These are phyloP conservation scores for Colletotrichum plurivorum DNA, from an alignment of 2,329 filamentous ascomycete species.

Conservation along the genomic window DNA sequence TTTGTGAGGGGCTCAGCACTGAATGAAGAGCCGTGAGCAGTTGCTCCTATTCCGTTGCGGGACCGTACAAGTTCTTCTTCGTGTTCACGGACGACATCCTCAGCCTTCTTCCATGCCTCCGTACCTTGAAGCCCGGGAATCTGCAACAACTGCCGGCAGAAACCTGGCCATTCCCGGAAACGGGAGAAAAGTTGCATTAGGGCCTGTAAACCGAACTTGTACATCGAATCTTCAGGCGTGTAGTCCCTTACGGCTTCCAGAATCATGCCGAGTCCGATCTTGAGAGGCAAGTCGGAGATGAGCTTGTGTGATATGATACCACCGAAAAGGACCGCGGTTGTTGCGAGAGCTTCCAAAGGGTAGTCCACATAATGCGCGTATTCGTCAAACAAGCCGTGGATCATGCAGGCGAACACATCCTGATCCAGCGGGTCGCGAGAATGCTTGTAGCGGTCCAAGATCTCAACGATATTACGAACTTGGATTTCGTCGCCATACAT, in stretches of 20 bases:
- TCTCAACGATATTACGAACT: slow-evolving; percentile 86
- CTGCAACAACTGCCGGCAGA: slow-evolving; percentile 87
- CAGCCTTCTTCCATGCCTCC: slow-evolving; percentile 85
- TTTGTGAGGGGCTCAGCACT: slow-evolving; percentile 73
- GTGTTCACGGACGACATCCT: slow-evolving; percentile 81
- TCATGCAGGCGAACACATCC: slow-evolving; percentile 98
- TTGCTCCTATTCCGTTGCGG: slow-evolving; percentile 64
- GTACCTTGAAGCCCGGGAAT: slow-evolving; percentile 88
- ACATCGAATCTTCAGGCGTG: slow-evolving; percentile 88
- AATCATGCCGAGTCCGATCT: slow-evolving; percentile 97
- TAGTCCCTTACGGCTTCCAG: slow-evolving; percentile 95
- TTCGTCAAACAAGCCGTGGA: slow-evolving; percentile 96
- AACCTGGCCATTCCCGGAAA: slow-evolving; percentile 94
- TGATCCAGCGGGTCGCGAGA: slow-evolving; percentile 89
- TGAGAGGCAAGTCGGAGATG: slow-evolving; percentile 89
- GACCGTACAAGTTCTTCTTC: slow-evolving; percentile 72
- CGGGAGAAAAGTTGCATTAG: slow-evolving; percentile 88
- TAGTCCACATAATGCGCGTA: slow-evolving; percentile 97
- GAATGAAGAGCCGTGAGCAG: slow-evolving; percentile 52
- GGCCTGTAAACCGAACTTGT: slow-evolving; percentile 96
- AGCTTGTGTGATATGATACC: slow-evolving; percentile 96
- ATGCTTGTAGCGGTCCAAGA: slow-evolving; percentile 88
- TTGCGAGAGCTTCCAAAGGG: slow-evolving; percentile 94
- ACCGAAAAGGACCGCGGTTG: slow-evolving; percentile 95
- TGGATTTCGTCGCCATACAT: slow-evolving; percentile 96